A percentile compares a stretch with the other conserved stretches of the same genome.
Evolutionary conservation across 768 basidiomycete genomes (phyloP).

Genomic region (Sarcomyxa edulis): DNA sequence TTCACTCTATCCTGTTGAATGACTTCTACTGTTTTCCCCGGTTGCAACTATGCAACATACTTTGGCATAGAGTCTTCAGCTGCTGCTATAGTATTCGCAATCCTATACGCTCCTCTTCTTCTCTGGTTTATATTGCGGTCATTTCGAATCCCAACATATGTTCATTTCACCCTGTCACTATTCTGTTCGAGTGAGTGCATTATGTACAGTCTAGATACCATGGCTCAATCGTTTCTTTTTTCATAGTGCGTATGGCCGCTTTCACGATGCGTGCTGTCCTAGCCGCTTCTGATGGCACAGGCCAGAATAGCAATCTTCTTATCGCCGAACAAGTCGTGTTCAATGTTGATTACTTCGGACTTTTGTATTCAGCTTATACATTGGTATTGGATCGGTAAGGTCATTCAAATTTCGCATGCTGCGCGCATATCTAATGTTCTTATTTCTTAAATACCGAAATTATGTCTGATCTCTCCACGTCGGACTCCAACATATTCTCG

Average conservation of each 20-base stretch:
- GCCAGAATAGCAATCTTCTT: conserved; percentile 23
- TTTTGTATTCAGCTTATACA: conserved; percentile 35
- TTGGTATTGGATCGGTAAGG: conserved; percentile 35
- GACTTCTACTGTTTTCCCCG: too few species aligned
- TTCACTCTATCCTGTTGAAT: too few species aligned
- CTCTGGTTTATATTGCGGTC: conserved; percentile 23
- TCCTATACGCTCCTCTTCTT: conserved; percentile 24
- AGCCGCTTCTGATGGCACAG: conserved; percentile 22
- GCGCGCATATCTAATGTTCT: background rate
- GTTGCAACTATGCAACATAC: conserved; percentile 27
- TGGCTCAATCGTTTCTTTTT: background rate
- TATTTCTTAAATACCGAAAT: conserved; percentile 13
- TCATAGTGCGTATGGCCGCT: conserved; percentile 31
- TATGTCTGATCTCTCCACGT: conserved; percentile 9
- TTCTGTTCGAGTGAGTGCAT: conserved; percentile 33
- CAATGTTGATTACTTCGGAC: conserved; percentile 36
- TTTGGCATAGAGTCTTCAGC: conserved; percentile 28
- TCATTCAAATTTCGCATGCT: background rate
- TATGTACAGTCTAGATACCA: background rate
- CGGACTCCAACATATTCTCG: conserved; percentile 13
- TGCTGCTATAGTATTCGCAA: conserved; percentile 28
- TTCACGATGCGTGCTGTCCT: conserved; percentile 34
- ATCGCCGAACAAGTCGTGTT: conserved; percentile 33
- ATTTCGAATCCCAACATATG: conserved; percentile 24
- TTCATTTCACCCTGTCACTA: conserved; percentile 26